Conservation (phyloP, 139 green algal species). For the Chlorella sp. region DNA sequence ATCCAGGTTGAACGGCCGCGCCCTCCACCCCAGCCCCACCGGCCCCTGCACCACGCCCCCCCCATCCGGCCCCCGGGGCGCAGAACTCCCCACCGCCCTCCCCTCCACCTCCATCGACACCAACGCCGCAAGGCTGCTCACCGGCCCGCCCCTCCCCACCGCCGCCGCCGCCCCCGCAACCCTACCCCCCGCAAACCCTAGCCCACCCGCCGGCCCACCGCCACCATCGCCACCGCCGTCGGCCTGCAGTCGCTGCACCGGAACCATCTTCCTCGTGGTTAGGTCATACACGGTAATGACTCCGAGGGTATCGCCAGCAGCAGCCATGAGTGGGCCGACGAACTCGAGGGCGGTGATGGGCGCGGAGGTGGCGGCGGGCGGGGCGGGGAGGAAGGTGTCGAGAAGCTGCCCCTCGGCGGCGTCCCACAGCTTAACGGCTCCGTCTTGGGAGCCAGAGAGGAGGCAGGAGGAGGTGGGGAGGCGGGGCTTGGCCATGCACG, state of each 20-base stretch:
- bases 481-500: neutral
- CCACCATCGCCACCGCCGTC: neutral
- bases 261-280: no score
- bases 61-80: conserved; percentile 14
- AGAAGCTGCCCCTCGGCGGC: neutral
- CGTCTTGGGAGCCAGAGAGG: neutral
- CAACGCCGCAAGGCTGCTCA: neutral
- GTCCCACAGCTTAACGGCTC: neutral
- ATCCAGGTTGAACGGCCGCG: neutral
- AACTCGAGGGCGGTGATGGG: neutral
- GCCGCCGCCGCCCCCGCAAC: neutral
- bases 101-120: neutral
- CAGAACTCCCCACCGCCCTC: neutral
- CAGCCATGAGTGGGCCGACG: neutral
- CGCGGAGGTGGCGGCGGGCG: no score
- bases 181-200: neutral
- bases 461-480: no score
- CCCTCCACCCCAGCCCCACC: conserved; percentile 9
- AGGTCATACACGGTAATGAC: no score
- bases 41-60: conserved; percentile 12
- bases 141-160: neutral
- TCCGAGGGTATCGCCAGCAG: no score
- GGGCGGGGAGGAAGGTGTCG: neutral
- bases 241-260: neutral
- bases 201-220: neutral